Evolutionary conservation across 73 alveolate genomes (phyloP), one percentile per base, ranked within the genome.

Genomic region (Paramecium bursaria): DNA sequence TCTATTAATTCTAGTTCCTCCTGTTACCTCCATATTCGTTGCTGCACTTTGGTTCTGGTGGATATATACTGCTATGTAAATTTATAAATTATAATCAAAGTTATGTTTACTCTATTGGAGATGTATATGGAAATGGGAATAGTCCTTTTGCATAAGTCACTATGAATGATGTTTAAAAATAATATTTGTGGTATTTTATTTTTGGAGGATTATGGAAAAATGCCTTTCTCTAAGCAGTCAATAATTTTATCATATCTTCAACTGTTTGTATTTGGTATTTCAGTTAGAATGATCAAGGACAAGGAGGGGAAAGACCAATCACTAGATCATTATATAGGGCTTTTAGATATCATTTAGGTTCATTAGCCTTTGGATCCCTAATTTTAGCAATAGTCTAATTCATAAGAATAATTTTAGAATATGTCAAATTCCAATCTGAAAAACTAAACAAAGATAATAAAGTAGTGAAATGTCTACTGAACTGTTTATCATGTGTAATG

Each of bases 361-460:
- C 99, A 1, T 73, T 97, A 14, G 99, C 99, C 10, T 97, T 97
- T 87, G 99, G 99, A 9, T 75, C 98, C 50, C 89, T 95, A 76
- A 85, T 97, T 19, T 88, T 97, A 11, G 99, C 99, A 2, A 88
- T 97, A 15, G 95, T 93, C 51, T 91, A 96, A 90, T 86, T 96
- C 75, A 92, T 97, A 42, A 94, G 95, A 92, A 74, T 94, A 29
- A 85, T 96, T 30, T 91, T 97, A 35, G 96, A 93, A 73, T 93
- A 88, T 87, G 76, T 94, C 75, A 90, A 92, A 80, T 86, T 92
- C 75, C 46, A 92, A 86, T 74, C 92, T 46, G 94, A 94, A 74
- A 89, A 88, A 47, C 90, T 98, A 6, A 94, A 91, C 5, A 91
- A 89, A 82, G 82, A 86, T 48, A 93, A 92, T 85, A 93, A 75